Evolutionary conservation across 2,329 filamentous ascomycete genomes (phyloP).

Genomic region (Ambrosiella xylebori): DNA sequence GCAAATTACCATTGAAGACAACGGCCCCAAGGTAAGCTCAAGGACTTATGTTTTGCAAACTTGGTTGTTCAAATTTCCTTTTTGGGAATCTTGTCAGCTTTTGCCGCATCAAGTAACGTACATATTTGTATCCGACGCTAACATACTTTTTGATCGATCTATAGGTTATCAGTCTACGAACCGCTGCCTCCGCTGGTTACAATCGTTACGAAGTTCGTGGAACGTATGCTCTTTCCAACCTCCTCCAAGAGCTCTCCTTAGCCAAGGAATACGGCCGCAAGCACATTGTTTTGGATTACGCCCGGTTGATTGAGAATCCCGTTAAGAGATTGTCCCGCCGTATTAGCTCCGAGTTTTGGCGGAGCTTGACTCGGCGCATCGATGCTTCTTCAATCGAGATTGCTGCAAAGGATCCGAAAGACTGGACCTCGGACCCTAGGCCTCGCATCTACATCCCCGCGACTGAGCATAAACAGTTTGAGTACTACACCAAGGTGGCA

Average conservation of each 20-base stretch:
- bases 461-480: slow-evolving; percentile 71
- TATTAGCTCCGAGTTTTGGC: slow-evolving; percentile 85
- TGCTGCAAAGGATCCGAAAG: slow-evolving; percentile 80
- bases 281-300: slow-evolving; percentile 80
- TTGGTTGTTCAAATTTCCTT: background rate
- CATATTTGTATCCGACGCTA: slow-evolving; percentile 8
- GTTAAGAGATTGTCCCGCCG: slow-evolving; percentile 73
- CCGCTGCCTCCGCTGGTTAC: slow-evolving; percentile 68
- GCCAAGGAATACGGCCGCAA: slow-evolving; percentile 82
- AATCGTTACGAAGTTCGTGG: slow-evolving; percentile 83
- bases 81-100: background rate
- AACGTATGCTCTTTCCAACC: slow-evolving; percentile 93
- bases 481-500: slow-evolving; percentile 75
- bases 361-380: slow-evolving; percentile 72
- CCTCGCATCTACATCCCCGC: slow-evolving; percentile 82
- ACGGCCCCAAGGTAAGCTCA: slow-evolving; percentile 62
- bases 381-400: slow-evolving; percentile 76
- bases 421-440: slow-evolving; percentile 79
- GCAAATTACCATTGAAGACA: slow-evolving; percentile 95
- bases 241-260: slow-evolving; percentile 83
- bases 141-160: background rate
- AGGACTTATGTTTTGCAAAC: background rate
- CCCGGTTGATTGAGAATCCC: slow-evolving; percentile 84
- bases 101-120: background rate
- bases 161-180: slow-evolving; percentile 66